Percentiles rank a stretch among this genome's conserved stretches.
These are phyloP conservation scores for Hyaloscypha hepaticicola DNA, from an alignment of 495 filamentous ascomycete species.

Conservation along the genomic window DNA sequence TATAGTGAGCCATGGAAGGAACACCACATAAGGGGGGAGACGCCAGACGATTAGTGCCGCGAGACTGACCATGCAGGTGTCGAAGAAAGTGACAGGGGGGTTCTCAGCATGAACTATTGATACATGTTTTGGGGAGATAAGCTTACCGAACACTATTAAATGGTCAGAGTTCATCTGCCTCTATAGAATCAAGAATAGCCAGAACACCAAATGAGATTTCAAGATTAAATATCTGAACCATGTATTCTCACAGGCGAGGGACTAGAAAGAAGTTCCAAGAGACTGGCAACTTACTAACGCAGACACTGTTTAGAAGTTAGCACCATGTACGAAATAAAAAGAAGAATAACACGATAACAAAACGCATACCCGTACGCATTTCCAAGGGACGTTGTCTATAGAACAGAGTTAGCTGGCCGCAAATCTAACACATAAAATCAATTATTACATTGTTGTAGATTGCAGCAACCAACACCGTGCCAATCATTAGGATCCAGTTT, in stretches of 20 bases:
- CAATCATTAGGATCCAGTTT: constrained; percentile 72
- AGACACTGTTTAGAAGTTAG: constrained; percentile 39
- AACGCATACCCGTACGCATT: constrained; percentile 43
- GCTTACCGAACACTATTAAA: too few species aligned
- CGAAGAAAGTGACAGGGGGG: constrained; percentile 71
- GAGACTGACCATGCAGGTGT: constrained; percentile 66
- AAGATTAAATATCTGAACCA: too few species aligned
- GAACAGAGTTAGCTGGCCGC: background rate
- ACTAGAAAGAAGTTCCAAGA: too few species aligned
- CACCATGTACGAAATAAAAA: background rate
- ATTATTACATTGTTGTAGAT: constrained; percentile 62
- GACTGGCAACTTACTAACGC: constrained; percentile 48
- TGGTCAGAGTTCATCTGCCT: too few species aligned
- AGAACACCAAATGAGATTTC: too few species aligned
- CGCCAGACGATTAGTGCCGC: constrained; percentile 68
- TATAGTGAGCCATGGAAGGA: constrained; percentile 52
- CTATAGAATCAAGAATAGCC: too few species aligned
- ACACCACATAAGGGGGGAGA: constrained; percentile 28
- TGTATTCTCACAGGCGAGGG: too few species aligned
- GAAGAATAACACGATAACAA: too few species aligned
- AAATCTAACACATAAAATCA: background rate
- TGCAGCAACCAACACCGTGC: constrained; percentile 65
- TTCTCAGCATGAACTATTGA: too few species aligned
- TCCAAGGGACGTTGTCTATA: constrained; percentile 47
- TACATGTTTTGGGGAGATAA: constrained; percentile 36